A percentile compares a stretch with the other conserved stretches of the same genome.
Conservation (phyloP, 805 yeast genomes). For the Metschnikowia henanensis region DNA sequence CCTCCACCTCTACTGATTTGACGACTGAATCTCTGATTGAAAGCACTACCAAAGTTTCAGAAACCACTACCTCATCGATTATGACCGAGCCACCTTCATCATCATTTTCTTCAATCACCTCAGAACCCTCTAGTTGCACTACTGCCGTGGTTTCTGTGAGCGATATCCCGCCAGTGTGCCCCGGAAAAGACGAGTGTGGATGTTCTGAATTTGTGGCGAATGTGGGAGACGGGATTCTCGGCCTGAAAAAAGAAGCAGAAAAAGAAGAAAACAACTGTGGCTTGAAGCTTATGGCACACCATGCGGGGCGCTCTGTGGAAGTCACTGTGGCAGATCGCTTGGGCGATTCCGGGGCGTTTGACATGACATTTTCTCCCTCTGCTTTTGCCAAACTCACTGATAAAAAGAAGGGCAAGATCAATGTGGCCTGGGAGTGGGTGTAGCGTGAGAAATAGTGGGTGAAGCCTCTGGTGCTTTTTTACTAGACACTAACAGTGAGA, state of each 20-base stretch:
- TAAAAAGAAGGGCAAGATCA: slow-evolving; percentile 51
- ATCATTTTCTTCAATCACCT: background rate
- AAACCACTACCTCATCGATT: no score
- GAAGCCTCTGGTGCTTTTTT: no score
- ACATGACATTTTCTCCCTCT: slow-evolving; percentile 55
- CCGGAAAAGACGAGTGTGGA: background rate
- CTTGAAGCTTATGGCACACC: slow-evolving; percentile 45
- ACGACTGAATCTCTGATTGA: no score
- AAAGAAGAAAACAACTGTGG: slow-evolving; percentile 42
- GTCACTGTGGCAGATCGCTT: slow-evolving; percentile 63
- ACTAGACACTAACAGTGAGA: no score
- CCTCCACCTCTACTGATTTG: no score
- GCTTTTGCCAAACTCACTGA: slow-evolving; percentile 51
- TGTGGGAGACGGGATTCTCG: background rate
- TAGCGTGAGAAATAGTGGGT: no score
- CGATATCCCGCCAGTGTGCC: background rate
- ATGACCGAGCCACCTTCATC: background rate
- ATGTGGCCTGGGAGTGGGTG: slow-evolving; percentile 49
- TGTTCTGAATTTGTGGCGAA: background rate
- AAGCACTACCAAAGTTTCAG: no score
- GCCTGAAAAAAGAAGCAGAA: background rate
- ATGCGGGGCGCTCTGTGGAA: slow-evolving; percentile 50
- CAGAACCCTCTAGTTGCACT: slow-evolving; percentile 4
- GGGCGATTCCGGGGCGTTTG: slow-evolving; percentile 43
- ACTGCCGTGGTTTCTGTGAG: slow-evolving; percentile 9